Evolutionary conservation across 2,329 filamentous ascomycete genomes (phyloP), one percentile per base, ranked within the genome.

Genomic region (Didymella keratinophila): DNA sequence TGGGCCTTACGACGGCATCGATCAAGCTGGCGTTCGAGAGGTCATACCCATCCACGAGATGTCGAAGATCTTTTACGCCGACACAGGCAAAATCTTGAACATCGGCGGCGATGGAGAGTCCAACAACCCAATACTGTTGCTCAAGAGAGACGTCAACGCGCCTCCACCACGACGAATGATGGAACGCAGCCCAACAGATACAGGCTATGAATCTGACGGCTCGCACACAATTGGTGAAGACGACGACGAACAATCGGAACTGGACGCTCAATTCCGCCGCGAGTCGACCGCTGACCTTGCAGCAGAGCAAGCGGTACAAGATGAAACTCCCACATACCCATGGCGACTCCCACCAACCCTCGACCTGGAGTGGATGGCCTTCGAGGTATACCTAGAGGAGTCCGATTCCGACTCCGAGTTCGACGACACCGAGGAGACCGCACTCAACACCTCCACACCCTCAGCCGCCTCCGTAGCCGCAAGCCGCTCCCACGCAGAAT

Each of bases 1-100:
- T 7, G 81, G 82, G 2, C 79, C 79, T 0, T 91, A 85, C 63
- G 87, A 89, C 62, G 87, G 85, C 45, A 81, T 91, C 30, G 61
- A 74, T 3, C 75, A 81, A 12, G 89, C 89, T 14, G 89, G 89
- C 1, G 84, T 91, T 27, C 81, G 89, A 45, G 87, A 90, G 64
- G 80, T 86, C 36, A 78, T 92, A 16, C 89, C 89, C 1, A 85
- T 91, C 20, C 87, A 91, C 70, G 85, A 91, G 69, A 85, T 97
- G 5, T 91, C 92, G 6, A 97, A 96, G 71, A 92, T 97, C 30
- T 96, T 97, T 77, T 97, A 97, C 70, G 92, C 93, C 1, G 91
- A 96, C 65, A 96, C 92, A 0, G 93, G 93, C 18, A 91, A 91
- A 66, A 91, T 97, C 10, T 81, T 97, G 25, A 96, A 96, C 61